Evolutionary conservation across 1,284 basidiomycete species (phyloP), one percentile per base, ranked within the genome.

Genomic region (Cryptococcus depauperatus): DNA sequence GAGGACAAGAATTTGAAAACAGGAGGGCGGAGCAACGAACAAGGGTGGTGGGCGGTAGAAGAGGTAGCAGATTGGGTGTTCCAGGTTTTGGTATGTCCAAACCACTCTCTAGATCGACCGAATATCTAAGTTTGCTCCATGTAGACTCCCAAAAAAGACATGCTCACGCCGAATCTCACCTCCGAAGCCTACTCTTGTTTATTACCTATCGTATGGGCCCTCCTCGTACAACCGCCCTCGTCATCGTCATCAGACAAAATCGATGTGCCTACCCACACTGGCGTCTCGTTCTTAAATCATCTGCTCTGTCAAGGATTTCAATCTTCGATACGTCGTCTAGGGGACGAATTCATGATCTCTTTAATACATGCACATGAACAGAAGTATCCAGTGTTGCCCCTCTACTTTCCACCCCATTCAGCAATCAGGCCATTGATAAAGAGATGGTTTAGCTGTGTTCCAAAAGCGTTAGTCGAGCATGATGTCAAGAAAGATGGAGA

Each of bases 401-500:
- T 70, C 50, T 66, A 56, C 52, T 49, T 71, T 6, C 57, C 57
- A 1, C 40, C 48, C 5, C 26, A 34, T 1, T 66, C 62, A 3
- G 27, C 54, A 0, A 9, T 33, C 23, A 48, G 66, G 2, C 30
- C 42, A 1, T 30, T 50, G 8, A 25, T 69, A 8, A 19, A 23
- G 1, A 29, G 29, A 11, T 71, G 69, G 69, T 44, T 78, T 44
- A 77, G 79, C 23, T 85, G 81, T 51, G 74, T 91, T 30, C 86
- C 88, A 0, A 82, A 80, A 62, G 77, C 76, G 7, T 72, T 93
- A 2, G 93, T 90, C 89, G 88, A 93, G 67, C 68, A 85, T 6
- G 83, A 82, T 1, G 69, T 70, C 13, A 77, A 70, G 40, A 78
- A 85, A 57, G 60, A 77, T 8, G 54, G 63, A 3, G 70, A 76